Percentiles rank a stretch among this genome's conserved stretches.
Evolutionary conservation across 2,329 filamentous ascomycete genomes (phyloP).

Genomic region (Sordariomycetes sp.): DNA sequence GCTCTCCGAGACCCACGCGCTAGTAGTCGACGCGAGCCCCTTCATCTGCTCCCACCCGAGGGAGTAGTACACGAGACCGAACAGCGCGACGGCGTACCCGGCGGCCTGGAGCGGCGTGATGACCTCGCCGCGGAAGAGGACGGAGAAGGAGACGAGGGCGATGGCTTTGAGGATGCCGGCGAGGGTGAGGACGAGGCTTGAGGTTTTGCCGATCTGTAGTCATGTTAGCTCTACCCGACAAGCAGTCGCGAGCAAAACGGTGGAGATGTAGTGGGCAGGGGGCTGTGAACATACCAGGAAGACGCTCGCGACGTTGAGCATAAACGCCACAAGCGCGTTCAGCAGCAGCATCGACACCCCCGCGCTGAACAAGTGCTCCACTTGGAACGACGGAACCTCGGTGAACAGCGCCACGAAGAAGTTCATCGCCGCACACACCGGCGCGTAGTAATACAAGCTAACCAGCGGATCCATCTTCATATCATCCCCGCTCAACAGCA

Average conservation of each 20-base stretch:
- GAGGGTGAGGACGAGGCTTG: slow-evolving; percentile 71
- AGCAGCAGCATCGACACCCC: slow-evolving; percentile 53
- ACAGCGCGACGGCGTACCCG: slow-evolving; percentile 60
- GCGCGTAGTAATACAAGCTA: slow-evolving; percentile 81
- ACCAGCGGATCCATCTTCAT: slow-evolving; percentile 82
- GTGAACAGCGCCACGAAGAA: slow-evolving; percentile 52
- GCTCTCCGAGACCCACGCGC: slow-evolving; percentile 7
- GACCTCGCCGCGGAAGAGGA: slow-evolving; percentile 64
- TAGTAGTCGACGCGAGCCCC: slow-evolving; percentile 5
- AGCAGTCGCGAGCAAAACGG: neutral
- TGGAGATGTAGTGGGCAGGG: neutral
- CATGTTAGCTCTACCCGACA: slow-evolving; percentile 5
- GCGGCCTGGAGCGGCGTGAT: slow-evolving; percentile 60
- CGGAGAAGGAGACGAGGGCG: slow-evolving; percentile 62
- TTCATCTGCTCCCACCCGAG: slow-evolving; percentile 16
- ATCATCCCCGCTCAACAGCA: slow-evolving; percentile 61
- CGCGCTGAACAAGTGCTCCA: slow-evolving; percentile 50
- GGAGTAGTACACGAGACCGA: slow-evolving; percentile 37
- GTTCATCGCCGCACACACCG: slow-evolving; percentile 74
- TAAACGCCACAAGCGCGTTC: slow-evolving; percentile 69
- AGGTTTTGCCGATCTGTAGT: slow-evolving; percentile 71
- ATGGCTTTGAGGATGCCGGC: slow-evolving; percentile 84
- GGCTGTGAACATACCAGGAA: slow-evolving; percentile 52
- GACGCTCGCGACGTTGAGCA: slow-evolving; percentile 75
- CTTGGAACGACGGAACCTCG: slow-evolving; percentile 54